phyloP scores from a whole-genome alignment of 495 filamentous ascomycete genomes.

The Opeltia flavorubescens region DNA sequence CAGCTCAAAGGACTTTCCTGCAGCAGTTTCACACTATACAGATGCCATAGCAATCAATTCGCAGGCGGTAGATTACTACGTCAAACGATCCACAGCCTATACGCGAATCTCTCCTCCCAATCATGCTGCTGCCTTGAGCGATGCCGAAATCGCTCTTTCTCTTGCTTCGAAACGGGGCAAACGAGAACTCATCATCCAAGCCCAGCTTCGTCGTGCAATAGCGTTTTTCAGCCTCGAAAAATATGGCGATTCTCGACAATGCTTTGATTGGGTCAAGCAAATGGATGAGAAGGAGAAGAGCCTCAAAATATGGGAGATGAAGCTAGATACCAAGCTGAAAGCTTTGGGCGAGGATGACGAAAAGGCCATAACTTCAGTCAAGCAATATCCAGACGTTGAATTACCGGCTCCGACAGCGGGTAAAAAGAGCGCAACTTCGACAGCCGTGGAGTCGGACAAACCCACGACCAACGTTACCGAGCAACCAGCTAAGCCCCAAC shows the following conservation, averaged over 20 bases:
- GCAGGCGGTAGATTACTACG: slow-evolving; percentile 65
- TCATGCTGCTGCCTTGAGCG: slow-evolving; percentile 46
- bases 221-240: slow-evolving; percentile 55
- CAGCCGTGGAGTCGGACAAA: slow-evolving; percentile 8
- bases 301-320: slow-evolving; percentile 48
- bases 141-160: slow-evolving; percentile 66
- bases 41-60: slow-evolving; percentile 52
- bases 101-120: slow-evolving; percentile 46
- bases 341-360: slow-evolving; percentile 48
- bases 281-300: slow-evolving; percentile 47
- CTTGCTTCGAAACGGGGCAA: slow-evolving; percentile 60
- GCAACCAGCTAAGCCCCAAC: background rate
- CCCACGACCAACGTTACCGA: slow-evolving; percentile 9
- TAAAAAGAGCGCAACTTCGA: background rate
- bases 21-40: slow-evolving; percentile 62
- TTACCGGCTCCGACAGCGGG: slow-evolving; percentile 21
- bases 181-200: slow-evolving; percentile 62
- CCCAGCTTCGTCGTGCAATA: slow-evolving; percentile 70
- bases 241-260: slow-evolving; percentile 62
- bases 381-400: slow-evolving; percentile 48
- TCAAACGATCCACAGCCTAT: slow-evolving; percentile 76
- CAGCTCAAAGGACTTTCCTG: slow-evolving; percentile 41
- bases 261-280: slow-evolving; percentile 52
- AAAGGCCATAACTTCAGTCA: slow-evolving; percentile 38
- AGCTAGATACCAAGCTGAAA: slow-evolving; percentile 34